Percentiles rank a stretch among this genome's conserved stretches.
Evolutionary conservation across 2,329 filamentous ascomycete species (phyloP).

Genomic region (Cercospora sp.): DNA sequence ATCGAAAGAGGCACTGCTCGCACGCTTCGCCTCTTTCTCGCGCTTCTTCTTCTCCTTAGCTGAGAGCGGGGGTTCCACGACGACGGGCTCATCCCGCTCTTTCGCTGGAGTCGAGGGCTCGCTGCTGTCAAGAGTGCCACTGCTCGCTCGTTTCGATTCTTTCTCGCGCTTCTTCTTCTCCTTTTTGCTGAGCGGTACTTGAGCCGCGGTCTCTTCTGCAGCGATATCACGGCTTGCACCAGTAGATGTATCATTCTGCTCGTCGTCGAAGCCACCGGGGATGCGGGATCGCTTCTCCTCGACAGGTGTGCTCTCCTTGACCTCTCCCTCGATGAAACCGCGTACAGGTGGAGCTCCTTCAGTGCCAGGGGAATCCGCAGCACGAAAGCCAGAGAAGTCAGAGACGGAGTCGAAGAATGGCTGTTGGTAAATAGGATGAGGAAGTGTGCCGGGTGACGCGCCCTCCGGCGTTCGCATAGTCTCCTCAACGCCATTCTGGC

Average conservation of each 20-base stretch:
- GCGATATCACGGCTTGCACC: conserved; percentile 7
- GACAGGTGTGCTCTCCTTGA: conserved; percentile 58
- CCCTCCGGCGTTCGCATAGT: conserved; percentile 12
- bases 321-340: conserved; percentile 46
- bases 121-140: conserved; percentile 15
- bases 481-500: conserved; percentile 17
- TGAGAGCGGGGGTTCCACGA: neutral
- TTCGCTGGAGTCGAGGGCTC: conserved; percentile 20
- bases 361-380: conserved; percentile 35
- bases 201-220: conserved; percentile 32
- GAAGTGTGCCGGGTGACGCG: neutral
- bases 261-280: conserved; percentile 61
- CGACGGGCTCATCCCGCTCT: neutral
- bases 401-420: conserved; percentile 47
- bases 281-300: conserved; percentile 54
- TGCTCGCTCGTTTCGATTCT: conserved; percentile 38
- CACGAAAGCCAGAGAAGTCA: conserved; percentile 37
- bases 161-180: conserved; percentile 40
- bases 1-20: conserved; percentile 12
- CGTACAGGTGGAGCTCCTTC: conserved; percentile 36
- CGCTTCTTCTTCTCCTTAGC: conserved; percentile 25
- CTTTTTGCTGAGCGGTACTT: conserved; percentile 36
- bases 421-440: conserved; percentile 32
- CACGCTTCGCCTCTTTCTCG: conserved; percentile 44
- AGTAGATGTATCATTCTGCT: conserved; percentile 8